Base-by-base conservation (phyloP, 2,329 filamentous ascomycete species). In the Talaromyces atroroseus region DNA sequence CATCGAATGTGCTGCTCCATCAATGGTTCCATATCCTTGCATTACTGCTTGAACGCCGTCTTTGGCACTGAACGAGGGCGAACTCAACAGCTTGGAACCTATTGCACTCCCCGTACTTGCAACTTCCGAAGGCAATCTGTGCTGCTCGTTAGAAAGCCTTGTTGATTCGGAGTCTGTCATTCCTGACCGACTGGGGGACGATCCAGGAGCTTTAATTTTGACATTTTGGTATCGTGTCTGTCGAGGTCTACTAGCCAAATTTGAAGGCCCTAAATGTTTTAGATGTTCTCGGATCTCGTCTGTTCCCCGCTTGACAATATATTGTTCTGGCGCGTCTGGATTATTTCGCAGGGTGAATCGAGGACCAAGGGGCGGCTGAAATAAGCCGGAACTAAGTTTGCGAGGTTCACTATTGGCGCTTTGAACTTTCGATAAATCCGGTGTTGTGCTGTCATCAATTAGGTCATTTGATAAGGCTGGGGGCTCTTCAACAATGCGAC, bases 251-350 rank as follows among this genome's bases (percentile, higher is more conserved):
- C 77, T 83, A 20, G 84, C 84, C 16, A 80, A 74, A 62, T 87
- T 87, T 18, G 82, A 85, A 0, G 84, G 84, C 4, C 84, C 84
- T 2, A 87, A 76, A 63, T 86, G 82, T 64, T 82, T 84, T 20
- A 86, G 69, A 57, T 86, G 83, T 63, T 85, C 76, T 49, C 77
- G 76, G 50, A 85, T 71, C 29, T 84, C 80, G 40, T 81, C 75
- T 8, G 80, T 80, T 52, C 76, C 78, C 23, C 79, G 72, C 52
- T 83, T 74, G 8, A 77, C 74, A 58, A 73, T 64, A 57, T 66
- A 63, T 40, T 64, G 62, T 50, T 66, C 60, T n/a, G 66, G 59
- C 11, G 66, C 59, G 34, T 67, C 64, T 0, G 63, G 47, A 47
- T 66, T 68, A 55, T 69, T 70, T 55, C 75, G 70, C 11, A 76